Evolutionary conservation across 2,329 filamentous ascomycete genomes (phyloP), one percentile per base, ranked within the genome.

Genomic region (Anthostomella pinea): DNA sequence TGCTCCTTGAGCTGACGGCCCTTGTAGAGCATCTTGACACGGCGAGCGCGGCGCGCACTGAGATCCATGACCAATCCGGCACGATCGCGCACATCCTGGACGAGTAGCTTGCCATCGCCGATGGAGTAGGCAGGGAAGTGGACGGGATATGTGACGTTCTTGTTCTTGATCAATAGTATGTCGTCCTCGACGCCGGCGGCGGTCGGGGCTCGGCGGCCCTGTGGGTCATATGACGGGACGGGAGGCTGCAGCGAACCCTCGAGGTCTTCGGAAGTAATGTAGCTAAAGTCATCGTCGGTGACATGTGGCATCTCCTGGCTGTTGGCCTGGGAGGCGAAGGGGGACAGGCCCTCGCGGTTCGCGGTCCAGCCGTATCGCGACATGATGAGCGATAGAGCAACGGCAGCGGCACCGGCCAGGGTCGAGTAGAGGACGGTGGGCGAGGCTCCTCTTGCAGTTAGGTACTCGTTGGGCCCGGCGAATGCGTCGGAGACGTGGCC

Each of bases 241-340:
- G 53, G 62, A 53, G 43, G 48, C 57, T 43, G 55, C 57, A 55
- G 60, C 60, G 46, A 58, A 22, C 67, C 62, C 42, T 77, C 71
- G 24, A 89, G 62, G 53, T 90, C 85, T 53, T 86, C 79, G 18
- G 81, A 81, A n/a, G 85, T 88, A 57, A 90, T 89, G 67, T 91
- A 90, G 58, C 79, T 83, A 61, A 81, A 91, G 65, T 90, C 85
- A 21, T 83, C 77, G 49, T 88, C 83, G 51, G 79, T 85, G 41
- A 90, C 81, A 47, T 80, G 73, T 20, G 80, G 76, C 8, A 72
- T 63, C 26, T 70, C 67, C 29, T 67, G 67, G 23, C 66, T 60
- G 11, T 66, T 48, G 41, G 64, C 55, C 21, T 57, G 55, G 10
- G 73, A 72, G 39, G 62, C 62, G 51, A 71, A 78, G n/a, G 73